A percentile compares a stretch with the other conserved stretches of the same genome.
phyloP scores from a whole-genome alignment of 768 basidiomycete genomes.

The Leucosporidium creatinivorum region DNA sequence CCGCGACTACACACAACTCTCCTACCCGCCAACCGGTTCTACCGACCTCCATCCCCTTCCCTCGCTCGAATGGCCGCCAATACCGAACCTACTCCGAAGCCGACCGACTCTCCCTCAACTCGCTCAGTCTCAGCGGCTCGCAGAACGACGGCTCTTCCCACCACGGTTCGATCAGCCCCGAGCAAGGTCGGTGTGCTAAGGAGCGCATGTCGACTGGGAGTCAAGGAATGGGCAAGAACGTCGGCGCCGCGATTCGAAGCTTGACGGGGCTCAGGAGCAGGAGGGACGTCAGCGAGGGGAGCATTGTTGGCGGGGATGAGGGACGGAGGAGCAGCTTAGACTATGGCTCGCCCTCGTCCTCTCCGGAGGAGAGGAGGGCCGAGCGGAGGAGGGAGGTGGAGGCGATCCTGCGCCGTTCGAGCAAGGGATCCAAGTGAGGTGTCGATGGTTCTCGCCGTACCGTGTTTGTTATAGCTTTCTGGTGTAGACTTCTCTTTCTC shows the following conservation, averaged over 20 bases:
- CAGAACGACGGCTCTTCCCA: neutral
- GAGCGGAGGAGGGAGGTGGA: neutral
- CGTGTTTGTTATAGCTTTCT: no score
- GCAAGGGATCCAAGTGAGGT: no score
- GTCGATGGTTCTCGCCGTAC: no score
- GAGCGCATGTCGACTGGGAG: neutral
- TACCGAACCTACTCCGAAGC: neutral
- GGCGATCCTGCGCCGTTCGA: neutral
- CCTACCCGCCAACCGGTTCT: neutral
- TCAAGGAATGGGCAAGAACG: neutral
- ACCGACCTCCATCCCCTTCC: neutral
- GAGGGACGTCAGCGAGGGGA: neutral
- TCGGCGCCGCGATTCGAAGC: neutral
- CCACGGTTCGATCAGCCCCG: neutral
- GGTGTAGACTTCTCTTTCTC: no score
- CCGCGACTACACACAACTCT: neutral
- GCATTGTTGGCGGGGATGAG: no score
- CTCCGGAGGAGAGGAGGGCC: slow-evolving; percentile 1
- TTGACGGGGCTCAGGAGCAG: neutral
- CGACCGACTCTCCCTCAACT: neutral
- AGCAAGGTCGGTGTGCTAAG: neutral
- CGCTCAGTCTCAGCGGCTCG: neutral
- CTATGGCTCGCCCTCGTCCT: neutral
- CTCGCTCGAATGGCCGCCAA: neutral
- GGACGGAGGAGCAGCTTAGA: no score